These are phyloP conservation scores for Oryza officinalis DNA, from an alignment of 176 grass and related monocot species.

Conservation along the genomic window DNA sequence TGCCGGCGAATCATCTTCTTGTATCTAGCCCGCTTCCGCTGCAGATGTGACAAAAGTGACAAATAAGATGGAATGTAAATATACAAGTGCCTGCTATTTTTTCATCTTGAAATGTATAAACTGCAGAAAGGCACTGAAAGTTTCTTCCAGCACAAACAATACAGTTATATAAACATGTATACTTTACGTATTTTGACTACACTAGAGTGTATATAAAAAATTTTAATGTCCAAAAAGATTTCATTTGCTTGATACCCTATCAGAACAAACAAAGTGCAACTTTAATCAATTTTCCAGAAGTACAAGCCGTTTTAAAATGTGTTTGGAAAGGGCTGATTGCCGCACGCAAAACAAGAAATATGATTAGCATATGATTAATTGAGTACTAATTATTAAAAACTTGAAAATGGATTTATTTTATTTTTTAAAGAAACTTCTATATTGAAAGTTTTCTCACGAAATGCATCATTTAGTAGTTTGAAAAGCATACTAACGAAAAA, in stretches of 20 bases:
- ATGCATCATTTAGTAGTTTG: too few species aligned
- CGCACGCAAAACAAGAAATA: too few species aligned
- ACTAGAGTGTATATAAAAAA: conserved; percentile 1
- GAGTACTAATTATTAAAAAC: too few species aligned
- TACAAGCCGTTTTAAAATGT: too few species aligned
- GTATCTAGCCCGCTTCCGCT: conserved; percentile 69
- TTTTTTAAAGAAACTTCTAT: too few species aligned
- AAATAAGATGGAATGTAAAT: conserved; percentile 27
- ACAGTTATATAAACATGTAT: background rate
- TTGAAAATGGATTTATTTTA: too few species aligned
- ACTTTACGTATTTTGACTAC: background rate
- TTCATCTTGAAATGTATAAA: conserved; percentile 22
- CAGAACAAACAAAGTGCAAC: background rate
- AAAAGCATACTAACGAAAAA: too few species aligned
- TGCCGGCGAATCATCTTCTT: conserved; percentile 87
- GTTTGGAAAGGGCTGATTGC: too few species aligned
- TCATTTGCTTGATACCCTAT: conserved; percentile 21
- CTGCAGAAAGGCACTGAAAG: conserved; percentile 3
- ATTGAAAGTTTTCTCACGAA: too few species aligned
- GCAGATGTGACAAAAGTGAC: background rate
- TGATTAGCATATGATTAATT: too few species aligned
- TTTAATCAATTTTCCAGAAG: background rate
- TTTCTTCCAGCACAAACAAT: background rate
- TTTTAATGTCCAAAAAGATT: conserved; percentile 6
- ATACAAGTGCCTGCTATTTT: conserved; percentile 11